Conservation (phyloP, 768 basidiomycete species). For the Phaeotremella skinneri region DNA sequence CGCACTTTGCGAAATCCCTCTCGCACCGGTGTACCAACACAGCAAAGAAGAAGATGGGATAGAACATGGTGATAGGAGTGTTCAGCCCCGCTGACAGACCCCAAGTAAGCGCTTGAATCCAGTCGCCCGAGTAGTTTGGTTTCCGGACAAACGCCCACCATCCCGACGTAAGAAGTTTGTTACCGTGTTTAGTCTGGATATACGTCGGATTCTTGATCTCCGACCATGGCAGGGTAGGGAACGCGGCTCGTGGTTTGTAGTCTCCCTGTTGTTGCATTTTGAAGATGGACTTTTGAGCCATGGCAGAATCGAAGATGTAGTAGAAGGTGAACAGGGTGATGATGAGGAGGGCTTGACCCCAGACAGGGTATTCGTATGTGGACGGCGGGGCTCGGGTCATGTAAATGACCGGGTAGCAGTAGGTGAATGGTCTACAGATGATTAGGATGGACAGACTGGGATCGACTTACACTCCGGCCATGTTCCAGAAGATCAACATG, state of each 20-base stretch:
- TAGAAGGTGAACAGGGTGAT: conserved; percentile 76
- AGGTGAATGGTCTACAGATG: conserved; percentile 59
- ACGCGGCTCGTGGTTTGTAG: conserved; percentile 77
- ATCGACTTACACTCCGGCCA: conserved; percentile 48
- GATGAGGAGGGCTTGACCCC: conserved; percentile 70
- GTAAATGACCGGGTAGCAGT: conserved; percentile 95
- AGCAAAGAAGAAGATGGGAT: conserved; percentile 83
- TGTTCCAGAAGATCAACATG: conserved; percentile 91
- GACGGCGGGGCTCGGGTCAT: conserved; percentile 93
- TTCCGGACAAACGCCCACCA: conserved; percentile 96
- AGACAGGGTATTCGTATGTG: conserved; percentile 79
- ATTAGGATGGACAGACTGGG: conserved; percentile 1
- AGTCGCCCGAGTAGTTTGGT: conserved; percentile 94
- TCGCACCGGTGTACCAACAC: conserved; percentile 87
- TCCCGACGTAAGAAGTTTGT: conserved; percentile 83
- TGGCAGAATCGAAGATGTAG: conserved; percentile 87
- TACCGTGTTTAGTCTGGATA: conserved; percentile 92
- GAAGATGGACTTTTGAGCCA: conserved; percentile 94
- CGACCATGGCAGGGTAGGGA: conserved; percentile 86
- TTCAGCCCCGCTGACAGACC: conserved; percentile 86
- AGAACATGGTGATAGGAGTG: conserved; percentile 95
- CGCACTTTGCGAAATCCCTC: conserved; percentile 93
- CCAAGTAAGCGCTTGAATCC: conserved; percentile 89
- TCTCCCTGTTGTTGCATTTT: conserved; percentile 95
- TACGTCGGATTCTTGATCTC: conserved; percentile 80